These are phyloP conservation scores for Gossypium sturtianum DNA, from an alignment of 345 rosid genomes.

Conservation along the genomic window DNA sequence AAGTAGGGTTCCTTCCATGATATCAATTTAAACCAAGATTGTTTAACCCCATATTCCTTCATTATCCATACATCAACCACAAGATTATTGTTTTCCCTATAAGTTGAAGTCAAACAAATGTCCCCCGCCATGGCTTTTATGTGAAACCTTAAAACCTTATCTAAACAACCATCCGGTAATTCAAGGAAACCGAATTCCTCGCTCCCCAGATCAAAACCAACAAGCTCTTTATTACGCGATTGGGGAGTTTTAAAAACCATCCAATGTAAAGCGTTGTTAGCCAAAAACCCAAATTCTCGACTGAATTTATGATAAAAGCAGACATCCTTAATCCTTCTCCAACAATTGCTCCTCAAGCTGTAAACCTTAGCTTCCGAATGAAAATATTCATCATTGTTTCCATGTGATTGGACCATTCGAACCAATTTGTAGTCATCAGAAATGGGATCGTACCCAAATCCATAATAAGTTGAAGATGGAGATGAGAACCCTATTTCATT, in stretches of 20 bases:
- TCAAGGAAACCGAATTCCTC: constrained; percentile 12
- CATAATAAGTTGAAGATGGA: constrained; percentile 8
- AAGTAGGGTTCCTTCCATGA: background rate
- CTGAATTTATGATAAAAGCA: constrained; percentile 25
- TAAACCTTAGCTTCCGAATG: constrained; percentile 31
- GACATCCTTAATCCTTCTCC: constrained; percentile 29
- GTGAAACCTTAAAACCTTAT: constrained; percentile 17
- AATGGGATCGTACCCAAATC: constrained; percentile 36
- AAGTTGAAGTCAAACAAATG: constrained; percentile 20
- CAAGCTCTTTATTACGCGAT: constrained; percentile 26
- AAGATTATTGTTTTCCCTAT: background rate
- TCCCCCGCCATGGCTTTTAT: constrained; percentile 21
- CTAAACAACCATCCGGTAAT: constrained; percentile 15
- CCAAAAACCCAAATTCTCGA: constrained; percentile 35
- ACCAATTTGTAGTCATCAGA: constrained; percentile 30
- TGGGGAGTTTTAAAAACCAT: constrained; percentile 11
- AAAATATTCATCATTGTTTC: constrained; percentile 1
- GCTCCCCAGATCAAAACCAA: background rate
- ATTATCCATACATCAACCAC: constrained; percentile 8
- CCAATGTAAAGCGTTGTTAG: constrained; percentile 39
- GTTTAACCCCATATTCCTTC: background rate
- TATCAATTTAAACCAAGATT: background rate
- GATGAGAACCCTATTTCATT: background rate
- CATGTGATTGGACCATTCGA: constrained; percentile 28
- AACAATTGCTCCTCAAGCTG: constrained; percentile 28